Percentiles rank a stretch among this genome's conserved stretches.
Conservation (phyloP, 2,329 filamentous ascomycete genomes). For the Truncatella angustata region DNA sequence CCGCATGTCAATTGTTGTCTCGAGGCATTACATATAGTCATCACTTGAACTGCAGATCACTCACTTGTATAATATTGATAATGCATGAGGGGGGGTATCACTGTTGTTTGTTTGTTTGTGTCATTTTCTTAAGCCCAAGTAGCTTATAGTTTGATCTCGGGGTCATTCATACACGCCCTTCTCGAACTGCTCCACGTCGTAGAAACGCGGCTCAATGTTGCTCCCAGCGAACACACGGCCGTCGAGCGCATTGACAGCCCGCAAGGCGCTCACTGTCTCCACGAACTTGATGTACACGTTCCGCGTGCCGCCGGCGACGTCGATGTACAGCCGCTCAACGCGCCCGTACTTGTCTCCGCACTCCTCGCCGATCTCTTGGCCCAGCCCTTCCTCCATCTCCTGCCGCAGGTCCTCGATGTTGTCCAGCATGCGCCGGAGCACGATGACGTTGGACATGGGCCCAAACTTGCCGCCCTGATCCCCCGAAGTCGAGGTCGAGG, state of each 20-base stretch:
- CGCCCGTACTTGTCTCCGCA: conserved; percentile 86
- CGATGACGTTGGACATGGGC: conserved; percentile 76
- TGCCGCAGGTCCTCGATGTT: conserved; percentile 71
- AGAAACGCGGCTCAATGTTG: conserved; percentile 77
- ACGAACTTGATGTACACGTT: conserved; percentile 95
- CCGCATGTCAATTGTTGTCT: too few species aligned
- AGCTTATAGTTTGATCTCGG: too few species aligned
- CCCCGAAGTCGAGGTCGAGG: conserved; percentile 16
- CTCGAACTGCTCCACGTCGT: conserved; percentile 80
- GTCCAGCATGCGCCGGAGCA: conserved; percentile 81
- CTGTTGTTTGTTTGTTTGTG: too few species aligned
- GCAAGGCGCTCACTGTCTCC: conserved; percentile 76
- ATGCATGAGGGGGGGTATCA: too few species aligned
- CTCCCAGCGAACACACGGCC: conserved; percentile 89
- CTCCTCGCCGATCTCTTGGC: conserved; percentile 94
- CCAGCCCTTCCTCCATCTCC: conserved; percentile 74
- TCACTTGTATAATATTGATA: too few species aligned
- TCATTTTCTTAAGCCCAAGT: too few species aligned
- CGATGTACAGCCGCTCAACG: conserved; percentile 77
- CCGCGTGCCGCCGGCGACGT: conserved; percentile 55
- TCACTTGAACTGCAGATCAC: too few species aligned
- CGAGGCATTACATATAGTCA: too few species aligned
- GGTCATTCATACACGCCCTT: conserved; percentile 54
- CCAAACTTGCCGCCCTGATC: conserved; percentile 57
- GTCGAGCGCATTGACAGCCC: conserved; percentile 86